Percentiles rank a stretch among this genome's conserved stretches.
These are phyloP conservation scores for Gossypium gossypioides DNA, from an alignment of 441 rosid species.

Conservation along the genomic window DNA sequence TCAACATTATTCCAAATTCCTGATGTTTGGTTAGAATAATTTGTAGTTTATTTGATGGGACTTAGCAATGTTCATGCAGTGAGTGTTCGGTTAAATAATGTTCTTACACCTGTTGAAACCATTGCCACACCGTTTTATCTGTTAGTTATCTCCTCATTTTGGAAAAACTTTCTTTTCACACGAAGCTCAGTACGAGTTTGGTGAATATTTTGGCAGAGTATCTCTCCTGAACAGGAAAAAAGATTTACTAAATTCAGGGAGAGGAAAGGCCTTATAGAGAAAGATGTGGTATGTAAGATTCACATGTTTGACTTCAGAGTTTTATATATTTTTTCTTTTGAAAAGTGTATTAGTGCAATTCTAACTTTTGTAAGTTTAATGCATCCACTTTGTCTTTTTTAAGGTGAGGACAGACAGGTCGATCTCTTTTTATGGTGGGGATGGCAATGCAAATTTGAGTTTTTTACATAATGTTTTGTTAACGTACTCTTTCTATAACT, in stretches of 20 bases:
- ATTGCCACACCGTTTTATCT: neutral
- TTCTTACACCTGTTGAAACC: neutral
- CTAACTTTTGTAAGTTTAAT: constrained; percentile 2
- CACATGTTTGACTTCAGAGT: neutral
- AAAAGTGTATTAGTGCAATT: neutral
- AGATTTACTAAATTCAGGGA: constrained; percentile 89
- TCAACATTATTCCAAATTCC: neutral
- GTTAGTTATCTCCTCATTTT: neutral
- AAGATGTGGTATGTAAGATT: constrained; percentile 76
- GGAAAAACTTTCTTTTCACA: constrained; percentile 8
- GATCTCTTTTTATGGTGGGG: constrained; percentile 70
- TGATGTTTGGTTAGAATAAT: neutral
- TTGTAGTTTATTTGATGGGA: neutral
- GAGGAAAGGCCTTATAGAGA: constrained; percentile 83
- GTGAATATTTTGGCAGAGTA: constrained; percentile 47
- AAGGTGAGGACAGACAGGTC: constrained; percentile 98
- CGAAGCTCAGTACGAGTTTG: constrained; percentile 14
- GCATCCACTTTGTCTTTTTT: constrained; percentile 11
- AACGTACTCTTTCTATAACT: constrained; percentile 91
- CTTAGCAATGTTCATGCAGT: neutral
- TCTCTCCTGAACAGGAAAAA: constrained; percentile 79
- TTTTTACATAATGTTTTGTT: constrained; percentile 70
- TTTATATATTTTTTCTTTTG: constrained; percentile 8
- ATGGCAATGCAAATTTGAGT: constrained; percentile 77
- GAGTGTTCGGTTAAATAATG: neutral